A percentile compares a stretch with the other conserved stretches of the same genome.
These are phyloP conservation scores for Boletellus deceptivus DNA, from an alignment of 1,284 basidiomycete species.

Conservation along the genomic window DNA sequence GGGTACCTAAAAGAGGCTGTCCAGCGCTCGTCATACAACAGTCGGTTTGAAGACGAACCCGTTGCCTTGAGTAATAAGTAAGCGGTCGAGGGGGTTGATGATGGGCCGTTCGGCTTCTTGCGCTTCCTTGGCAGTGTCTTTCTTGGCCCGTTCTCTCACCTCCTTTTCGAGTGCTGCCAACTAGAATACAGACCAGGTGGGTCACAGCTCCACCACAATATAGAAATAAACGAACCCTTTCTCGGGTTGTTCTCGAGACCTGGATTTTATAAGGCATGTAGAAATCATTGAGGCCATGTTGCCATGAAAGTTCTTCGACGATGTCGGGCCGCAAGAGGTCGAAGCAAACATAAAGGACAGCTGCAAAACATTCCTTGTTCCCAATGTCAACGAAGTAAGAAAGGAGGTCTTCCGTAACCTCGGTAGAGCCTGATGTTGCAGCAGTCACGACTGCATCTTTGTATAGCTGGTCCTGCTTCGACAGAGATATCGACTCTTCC, in stretches of 20 bases:
- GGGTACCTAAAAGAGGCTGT: constrained; percentile 34
- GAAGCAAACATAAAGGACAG: constrained; percentile 88
- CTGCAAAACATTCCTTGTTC: constrained; percentile 97
- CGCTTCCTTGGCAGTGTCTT: constrained; percentile 84
- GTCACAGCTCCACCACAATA: constrained; percentile 6
- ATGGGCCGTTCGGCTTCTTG: constrained; percentile 79
- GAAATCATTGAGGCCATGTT: constrained; percentile 93
- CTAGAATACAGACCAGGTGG: constrained; percentile 37
- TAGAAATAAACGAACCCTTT: constrained; percentile 47
- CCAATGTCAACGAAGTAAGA: constrained; percentile 96
- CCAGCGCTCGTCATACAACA: constrained; percentile 1
- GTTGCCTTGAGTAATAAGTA: constrained; percentile 68
- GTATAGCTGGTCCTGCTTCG: constrained; percentile 95
- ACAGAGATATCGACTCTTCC: constrained; percentile 93
- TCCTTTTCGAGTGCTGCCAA: constrained; percentile 77
- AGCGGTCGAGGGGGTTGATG: constrained; percentile 68
- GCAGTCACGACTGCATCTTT: constrained; percentile 96
- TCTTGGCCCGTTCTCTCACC: constrained; percentile 77
- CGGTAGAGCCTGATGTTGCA: constrained; percentile 72
- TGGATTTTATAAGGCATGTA: constrained; percentile 95
- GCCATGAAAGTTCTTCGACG: constrained; percentile 95
- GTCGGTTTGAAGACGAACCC: constrained; percentile 41
- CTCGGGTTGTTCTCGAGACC: constrained; percentile 71
- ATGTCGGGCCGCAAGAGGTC: constrained; percentile 90
- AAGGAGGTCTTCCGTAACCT: constrained; percentile 92